phyloP scores from a whole-genome alignment of 257 asterid species.

The Nicotiana benthamiana region DNA sequence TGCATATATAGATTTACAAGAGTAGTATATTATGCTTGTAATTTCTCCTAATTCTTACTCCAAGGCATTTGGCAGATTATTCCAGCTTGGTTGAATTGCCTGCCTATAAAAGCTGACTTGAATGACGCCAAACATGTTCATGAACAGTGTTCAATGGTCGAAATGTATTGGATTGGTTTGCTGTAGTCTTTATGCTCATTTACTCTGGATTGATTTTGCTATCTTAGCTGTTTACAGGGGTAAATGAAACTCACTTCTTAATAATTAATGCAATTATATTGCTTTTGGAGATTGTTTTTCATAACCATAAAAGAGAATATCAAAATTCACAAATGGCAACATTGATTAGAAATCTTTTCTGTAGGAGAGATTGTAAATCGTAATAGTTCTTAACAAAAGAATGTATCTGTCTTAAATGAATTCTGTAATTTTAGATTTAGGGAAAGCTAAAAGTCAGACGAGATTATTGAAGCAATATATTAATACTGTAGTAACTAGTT shows the following conservation, averaged over 20 bases:
- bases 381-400: neutral
- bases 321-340: too few species aligned
- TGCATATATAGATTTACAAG: neutral
- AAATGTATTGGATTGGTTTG: slow-evolving; percentile 34
- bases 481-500: neutral
- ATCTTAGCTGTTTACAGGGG: neutral
- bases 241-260: too few species aligned
- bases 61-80: slow-evolving; percentile 29
- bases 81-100: slow-evolving; percentile 88
- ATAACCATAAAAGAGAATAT: too few species aligned
- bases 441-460: too few species aligned
- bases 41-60: neutral
- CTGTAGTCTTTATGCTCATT: too few species aligned
- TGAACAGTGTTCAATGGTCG: slow-evolving; percentile 90
- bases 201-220: neutral
- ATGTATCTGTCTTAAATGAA: neutral
- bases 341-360: neutral
- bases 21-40: neutral
- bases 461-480: neutral
- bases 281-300: too few species aligned
- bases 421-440: neutral
- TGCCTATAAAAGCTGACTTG: slow-evolving; percentile 76
- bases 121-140: slow-evolving; percentile 88
- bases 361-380: too few species aligned
- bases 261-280: too few species aligned